A percentile compares a stretch with the other conserved stretches of the same genome.
These are phyloP conservation scores for Cladochytrium replicatum DNA, from an alignment of 192 early-diverging fungal genomes.

Conservation along the genomic window DNA sequence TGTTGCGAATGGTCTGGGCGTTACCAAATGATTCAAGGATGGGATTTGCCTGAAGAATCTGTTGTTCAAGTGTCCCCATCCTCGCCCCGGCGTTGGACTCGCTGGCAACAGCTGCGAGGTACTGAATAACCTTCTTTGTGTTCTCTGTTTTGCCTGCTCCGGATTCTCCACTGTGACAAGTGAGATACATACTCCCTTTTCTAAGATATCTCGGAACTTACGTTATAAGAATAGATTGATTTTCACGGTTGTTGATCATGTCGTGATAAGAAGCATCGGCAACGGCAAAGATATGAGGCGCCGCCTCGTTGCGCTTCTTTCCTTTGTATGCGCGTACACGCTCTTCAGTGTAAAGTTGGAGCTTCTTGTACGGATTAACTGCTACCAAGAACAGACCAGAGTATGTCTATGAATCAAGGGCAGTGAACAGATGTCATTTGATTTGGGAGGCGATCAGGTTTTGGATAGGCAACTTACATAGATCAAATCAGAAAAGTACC, in stretches of 20 bases:
- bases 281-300: constrained; percentile 65
- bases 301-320: neutral
- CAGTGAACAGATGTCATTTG: too few species aligned
- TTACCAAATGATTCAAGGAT: constrained; percentile 85
- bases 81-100: constrained; percentile 14
- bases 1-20: constrained; percentile 81
- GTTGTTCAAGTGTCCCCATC: constrained; percentile 66
- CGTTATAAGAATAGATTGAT: constrained; percentile 83
- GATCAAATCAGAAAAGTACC: constrained; percentile 68
- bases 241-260: constrained; percentile 76
- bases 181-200: too few species aligned
- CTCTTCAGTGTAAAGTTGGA: constrained; percentile 66
- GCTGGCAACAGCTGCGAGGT: constrained; percentile 65
- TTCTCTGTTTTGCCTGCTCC: constrained; percentile 89
- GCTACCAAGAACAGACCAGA: constrained; percentile 85
- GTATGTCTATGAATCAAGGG: too few species aligned
- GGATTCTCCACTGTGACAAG: constrained; percentile 62
- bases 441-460: too few species aligned
- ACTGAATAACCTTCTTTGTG: constrained; percentile 89
- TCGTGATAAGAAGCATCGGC: constrained; percentile 76
- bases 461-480: too few species aligned
- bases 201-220: constrained; percentile 15
- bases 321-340: constrained; percentile 39
- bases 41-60: constrained; percentile 78
- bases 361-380: constrained; percentile 72